Conservation (phyloP, 768 basidiomycete genomes). For the Rhizopogon rudus region DNA sequence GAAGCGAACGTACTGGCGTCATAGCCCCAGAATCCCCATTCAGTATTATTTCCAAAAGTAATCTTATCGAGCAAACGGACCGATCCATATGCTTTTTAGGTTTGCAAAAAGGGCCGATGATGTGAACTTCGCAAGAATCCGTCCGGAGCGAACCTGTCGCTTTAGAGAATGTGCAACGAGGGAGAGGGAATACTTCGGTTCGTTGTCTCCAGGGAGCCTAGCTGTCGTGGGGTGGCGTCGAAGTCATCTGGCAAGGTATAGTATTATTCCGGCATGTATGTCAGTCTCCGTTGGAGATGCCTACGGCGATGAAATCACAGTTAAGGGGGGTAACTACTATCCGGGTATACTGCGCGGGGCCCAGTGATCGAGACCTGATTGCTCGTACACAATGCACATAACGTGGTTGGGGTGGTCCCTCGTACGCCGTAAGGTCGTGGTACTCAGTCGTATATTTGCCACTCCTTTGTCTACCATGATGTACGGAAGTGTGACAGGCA, state of each 20-base stretch:
- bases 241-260: not conserved
- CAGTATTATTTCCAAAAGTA: not conserved
- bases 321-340: constrained; percentile 1
- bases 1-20: not conserved
- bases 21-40: constrained; percentile 3
- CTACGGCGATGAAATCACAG: not conserved
- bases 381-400: not conserved
- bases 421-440: constrained; percentile 4
- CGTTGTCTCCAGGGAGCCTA: not conserved
- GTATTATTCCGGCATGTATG: not conserved
- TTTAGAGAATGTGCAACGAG: not conserved
- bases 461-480: not conserved
- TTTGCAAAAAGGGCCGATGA: not conserved
- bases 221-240: not conserved
- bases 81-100: not conserved
- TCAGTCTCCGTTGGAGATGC: not conserved
- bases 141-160: not conserved
- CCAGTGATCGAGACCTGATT: not conserved
- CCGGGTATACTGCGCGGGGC: not conserved
- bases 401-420: not conserved
- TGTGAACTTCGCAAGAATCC: not conserved
- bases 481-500: not conserved
- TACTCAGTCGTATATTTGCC: not conserved
- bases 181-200: not conserved
- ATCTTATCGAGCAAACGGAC: not conserved